Percentiles rank a stretch among this genome's conserved stretches.
Evolutionary conservation across 2,329 filamentous ascomycete species (phyloP).

Genomic region (Aspergillus unguis): DNA sequence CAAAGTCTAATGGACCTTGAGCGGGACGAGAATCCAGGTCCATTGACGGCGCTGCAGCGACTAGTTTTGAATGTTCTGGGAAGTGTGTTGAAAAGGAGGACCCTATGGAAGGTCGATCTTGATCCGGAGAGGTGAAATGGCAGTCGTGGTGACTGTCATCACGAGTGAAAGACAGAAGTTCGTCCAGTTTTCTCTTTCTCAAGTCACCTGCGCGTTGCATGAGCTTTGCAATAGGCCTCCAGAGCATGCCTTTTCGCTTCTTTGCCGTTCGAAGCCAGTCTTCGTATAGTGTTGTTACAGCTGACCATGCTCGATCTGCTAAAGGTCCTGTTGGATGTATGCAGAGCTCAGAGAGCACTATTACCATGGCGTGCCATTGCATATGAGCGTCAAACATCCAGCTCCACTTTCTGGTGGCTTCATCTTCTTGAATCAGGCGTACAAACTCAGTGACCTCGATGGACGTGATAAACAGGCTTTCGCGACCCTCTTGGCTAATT

Average conservation of each 20-base stretch:
- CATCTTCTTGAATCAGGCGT: slow-evolving; percentile 62
- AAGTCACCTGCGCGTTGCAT: slow-evolving; percentile 57
- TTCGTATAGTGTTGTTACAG: slow-evolving; percentile 49
- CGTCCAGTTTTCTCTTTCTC: slow-evolving; percentile 48
- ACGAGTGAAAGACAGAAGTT: slow-evolving; percentile 12
- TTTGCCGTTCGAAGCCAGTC: slow-evolving; percentile 34
- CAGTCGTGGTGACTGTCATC: slow-evolving; percentile 11
- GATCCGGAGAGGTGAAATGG: slow-evolving; percentile 4
- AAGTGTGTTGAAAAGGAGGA: slow-evolving; percentile 22
- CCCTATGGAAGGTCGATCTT: slow-evolving; percentile 8
- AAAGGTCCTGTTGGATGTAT: slow-evolving; percentile 54
- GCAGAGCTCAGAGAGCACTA: slow-evolving; percentile 54
- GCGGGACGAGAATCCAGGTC: slow-evolving; percentile 10
- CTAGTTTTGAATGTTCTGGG: slow-evolving; percentile 13
- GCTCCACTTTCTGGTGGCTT: slow-evolving; percentile 59
- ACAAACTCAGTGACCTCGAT: slow-evolving; percentile 73
- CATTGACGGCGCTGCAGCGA: slow-evolving; percentile 7
- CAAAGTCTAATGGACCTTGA: slow-evolving; percentile 17
- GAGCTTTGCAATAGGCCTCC: slow-evolving; percentile 61
- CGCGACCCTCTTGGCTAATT: slow-evolving; percentile 60
- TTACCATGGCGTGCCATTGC: slow-evolving; percentile 59
- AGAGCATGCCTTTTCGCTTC: slow-evolving; percentile 56
- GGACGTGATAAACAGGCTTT: slow-evolving; percentile 68
- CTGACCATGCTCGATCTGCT: slow-evolving; percentile 60
- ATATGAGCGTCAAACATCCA: slow-evolving; percentile 65